A percentile compares a stretch with the other conserved stretches of the same genome.
Conservation (phyloP, 768 basidiomycete species). For the Suillus bovinus region DNA sequence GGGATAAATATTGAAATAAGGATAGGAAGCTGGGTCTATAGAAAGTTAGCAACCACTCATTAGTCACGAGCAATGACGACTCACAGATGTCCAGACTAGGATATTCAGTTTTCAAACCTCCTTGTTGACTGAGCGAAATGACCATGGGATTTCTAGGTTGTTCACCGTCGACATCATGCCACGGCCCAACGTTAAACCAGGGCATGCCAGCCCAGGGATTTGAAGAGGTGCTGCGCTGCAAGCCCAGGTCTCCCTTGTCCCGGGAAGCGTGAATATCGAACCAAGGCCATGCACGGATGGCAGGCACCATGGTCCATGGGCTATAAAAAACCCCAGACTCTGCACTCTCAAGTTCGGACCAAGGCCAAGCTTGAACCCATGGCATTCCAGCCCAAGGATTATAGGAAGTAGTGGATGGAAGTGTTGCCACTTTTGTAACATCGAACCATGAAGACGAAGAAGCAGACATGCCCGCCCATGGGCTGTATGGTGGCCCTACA, state of each 20-base stretch:
- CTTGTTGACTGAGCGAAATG: constrained; percentile 8
- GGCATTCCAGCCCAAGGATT: constrained; percentile 5
- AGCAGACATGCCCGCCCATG: constrained; percentile 4
- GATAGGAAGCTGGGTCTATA: constrained; percentile 42
- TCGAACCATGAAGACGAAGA: constrained; percentile 1
- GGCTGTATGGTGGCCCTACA: background rate
- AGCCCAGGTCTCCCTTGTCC: background rate
- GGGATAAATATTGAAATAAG: constrained; percentile 45
- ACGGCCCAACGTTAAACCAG: constrained; percentile 38
- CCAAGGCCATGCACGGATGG: background rate
- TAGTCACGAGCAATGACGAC: constrained; percentile 6
- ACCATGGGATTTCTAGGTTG: background rate
- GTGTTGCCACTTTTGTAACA: background rate
- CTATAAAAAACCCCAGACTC: background rate
- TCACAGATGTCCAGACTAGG: constrained; percentile 32
- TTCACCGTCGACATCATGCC: constrained; percentile 13
- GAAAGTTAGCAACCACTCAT: constrained; percentile 14
- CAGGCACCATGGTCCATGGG: constrained; percentile 1
- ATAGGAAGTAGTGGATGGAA: constrained; percentile 8
- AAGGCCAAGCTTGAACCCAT: constrained; percentile 2
- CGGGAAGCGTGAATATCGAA: constrained; percentile 1
- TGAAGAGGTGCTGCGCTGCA: constrained; percentile 1
- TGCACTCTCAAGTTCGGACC: constrained; percentile 3
- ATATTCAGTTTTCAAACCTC: constrained; percentile 18
- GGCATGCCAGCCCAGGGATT: constrained; percentile 16